These are phyloP conservation scores for Scolecobasidium constrictum DNA, from an alignment of 2,329 filamentous ascomycete species.

Conservation along the genomic window DNA sequence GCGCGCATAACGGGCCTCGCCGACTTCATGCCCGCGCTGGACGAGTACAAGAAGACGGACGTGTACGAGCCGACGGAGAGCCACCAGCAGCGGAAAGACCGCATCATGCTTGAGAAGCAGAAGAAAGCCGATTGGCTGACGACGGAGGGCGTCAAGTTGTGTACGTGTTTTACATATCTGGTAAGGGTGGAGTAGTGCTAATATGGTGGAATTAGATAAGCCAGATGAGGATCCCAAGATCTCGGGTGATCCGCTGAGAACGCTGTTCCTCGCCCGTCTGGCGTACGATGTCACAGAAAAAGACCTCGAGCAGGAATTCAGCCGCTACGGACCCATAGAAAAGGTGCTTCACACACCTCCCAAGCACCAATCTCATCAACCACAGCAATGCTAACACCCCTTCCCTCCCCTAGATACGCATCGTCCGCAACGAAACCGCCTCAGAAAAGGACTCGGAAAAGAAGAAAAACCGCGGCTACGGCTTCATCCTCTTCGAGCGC, in stretches of 20 bases:
- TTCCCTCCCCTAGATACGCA: slow-evolving; percentile 56
- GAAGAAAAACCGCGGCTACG: slow-evolving; percentile 78
- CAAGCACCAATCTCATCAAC: too few species aligned
- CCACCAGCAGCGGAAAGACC: slow-evolving; percentile 80
- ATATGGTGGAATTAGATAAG: slow-evolving; percentile 55
- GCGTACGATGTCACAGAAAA: slow-evolving; percentile 82
- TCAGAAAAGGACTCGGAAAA: slow-evolving; percentile 45
- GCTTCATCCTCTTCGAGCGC: slow-evolving; percentile 92
- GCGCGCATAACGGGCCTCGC: slow-evolving; percentile 63
- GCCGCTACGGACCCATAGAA: slow-evolving; percentile 87
- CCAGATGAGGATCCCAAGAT: slow-evolving; percentile 79
- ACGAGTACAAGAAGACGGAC: slow-evolving; percentile 69
- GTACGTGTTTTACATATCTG: slow-evolving; percentile 41
- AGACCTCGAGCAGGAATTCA: slow-evolving; percentile 88
- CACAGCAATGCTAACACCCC: slow-evolving; percentile 10
- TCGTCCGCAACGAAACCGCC: slow-evolving; percentile 68
- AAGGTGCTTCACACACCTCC: slow-evolving; percentile 58
- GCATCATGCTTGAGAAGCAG: slow-evolving; percentile 72
- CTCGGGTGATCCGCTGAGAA: slow-evolving; percentile 88
- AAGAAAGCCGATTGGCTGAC: slow-evolving; percentile 52
- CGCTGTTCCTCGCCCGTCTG: slow-evolving; percentile 80
- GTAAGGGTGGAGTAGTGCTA: too few species aligned
- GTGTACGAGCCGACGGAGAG: slow-evolving; percentile 77
- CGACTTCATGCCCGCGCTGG: slow-evolving; percentile 60
- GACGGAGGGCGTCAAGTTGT: slow-evolving; percentile 53